Percentiles rank a stretch among this genome's conserved stretches.
Conservation (phyloP, 306 rosid species). For the Coriaria nepalensis region DNA sequence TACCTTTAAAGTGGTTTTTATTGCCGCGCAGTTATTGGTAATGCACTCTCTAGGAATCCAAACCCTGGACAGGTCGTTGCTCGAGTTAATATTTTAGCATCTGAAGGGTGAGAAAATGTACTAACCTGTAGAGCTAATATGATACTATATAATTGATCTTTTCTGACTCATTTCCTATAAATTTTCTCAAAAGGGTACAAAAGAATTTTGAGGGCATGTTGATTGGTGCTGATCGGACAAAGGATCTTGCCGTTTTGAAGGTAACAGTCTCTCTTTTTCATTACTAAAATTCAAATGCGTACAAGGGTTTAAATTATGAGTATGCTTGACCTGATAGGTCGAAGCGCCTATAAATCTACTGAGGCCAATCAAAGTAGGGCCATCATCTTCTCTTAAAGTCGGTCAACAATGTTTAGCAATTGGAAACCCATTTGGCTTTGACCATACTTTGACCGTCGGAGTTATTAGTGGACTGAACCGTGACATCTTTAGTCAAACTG, state of each 20-base stretch:
- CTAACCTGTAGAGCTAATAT: background rate
- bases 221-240: conserved; percentile 87
- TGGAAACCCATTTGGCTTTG: conserved; percentile 97
- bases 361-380: conserved; percentile 64
- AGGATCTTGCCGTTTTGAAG: conserved; percentile 95
- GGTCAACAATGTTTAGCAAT: conserved; percentile 97
- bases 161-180: background rate
- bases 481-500: conserved; percentile 78
- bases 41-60: conserved; percentile 84
- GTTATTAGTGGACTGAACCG: conserved; percentile 87
- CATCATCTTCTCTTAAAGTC: conserved; percentile 65
- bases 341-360: conserved; percentile 69
- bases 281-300: background rate
- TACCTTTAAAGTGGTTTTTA: conserved; percentile 10
- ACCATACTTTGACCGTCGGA: conserved; percentile 93
- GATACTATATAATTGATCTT: background rate
- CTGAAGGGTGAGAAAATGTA: conserved; percentile 67
- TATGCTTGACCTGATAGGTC: conserved; percentile 36
- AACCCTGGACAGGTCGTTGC: conserved; percentile 79
- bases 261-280: conserved; percentile 16
- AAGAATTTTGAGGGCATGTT: conserved; percentile 89
- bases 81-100: conserved; percentile 66
- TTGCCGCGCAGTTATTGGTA: conserved; percentile 61
- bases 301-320: background rate
- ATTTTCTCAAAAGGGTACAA: conserved; percentile 32